A percentile compares a stretch with the other conserved stretches of the same genome.
These are phyloP conservation scores for Pseudogymnoascus sp. DNA, from an alignment of 2,329 filamentous ascomycete species.

Conservation along the genomic window DNA sequence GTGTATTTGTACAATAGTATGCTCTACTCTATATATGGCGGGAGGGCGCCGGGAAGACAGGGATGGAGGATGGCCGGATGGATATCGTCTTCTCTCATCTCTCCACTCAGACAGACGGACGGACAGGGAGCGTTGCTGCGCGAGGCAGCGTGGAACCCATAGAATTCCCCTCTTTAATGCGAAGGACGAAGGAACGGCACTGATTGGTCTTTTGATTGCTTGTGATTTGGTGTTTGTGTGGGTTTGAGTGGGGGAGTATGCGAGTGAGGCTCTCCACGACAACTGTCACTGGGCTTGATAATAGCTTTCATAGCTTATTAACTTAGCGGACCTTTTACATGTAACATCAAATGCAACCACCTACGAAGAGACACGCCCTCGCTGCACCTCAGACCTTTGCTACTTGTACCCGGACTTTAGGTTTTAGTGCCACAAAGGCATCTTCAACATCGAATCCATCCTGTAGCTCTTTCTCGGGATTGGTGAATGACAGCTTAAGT, in stretches of 20 bases:
- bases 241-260: neutral
- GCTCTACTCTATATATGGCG: conserved; percentile 2
- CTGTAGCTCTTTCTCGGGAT: neutral
- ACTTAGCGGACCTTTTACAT: too few relatives aligned
- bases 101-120: neutral
- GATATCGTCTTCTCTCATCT: neutral
- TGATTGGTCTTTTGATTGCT: neutral
- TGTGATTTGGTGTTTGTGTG: neutral
- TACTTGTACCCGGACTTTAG: neutral
- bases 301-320: neutral
- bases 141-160: neutral
- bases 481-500: neutral
- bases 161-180: conserved; percentile 1
- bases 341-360: too few relatives aligned
- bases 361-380: neutral
- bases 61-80: neutral
- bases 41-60: neutral
- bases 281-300: neutral
- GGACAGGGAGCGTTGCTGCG: neutral
- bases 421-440: neutral
- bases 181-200: neutral
- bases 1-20: conserved; percentile 3
- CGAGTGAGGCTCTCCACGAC: neutral
- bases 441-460: neutral
- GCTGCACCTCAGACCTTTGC: neutral